Evolutionary conservation across 345 rosid species (phyloP).

Genomic region (Euclidium syriacum): DNA sequence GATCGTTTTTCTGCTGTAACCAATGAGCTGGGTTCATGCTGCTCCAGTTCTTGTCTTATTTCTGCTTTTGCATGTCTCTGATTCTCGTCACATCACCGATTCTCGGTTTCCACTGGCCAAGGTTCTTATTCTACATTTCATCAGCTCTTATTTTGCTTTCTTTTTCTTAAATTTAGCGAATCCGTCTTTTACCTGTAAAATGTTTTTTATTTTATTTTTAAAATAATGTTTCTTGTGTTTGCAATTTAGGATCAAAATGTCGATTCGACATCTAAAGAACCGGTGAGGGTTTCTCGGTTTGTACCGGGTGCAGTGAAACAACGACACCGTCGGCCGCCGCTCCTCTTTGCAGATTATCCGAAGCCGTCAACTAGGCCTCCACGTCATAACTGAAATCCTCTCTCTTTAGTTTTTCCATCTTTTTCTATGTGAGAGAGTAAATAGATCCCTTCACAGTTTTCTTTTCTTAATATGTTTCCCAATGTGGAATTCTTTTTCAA

Average conservation of each 20-base stretch:
- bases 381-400: constrained; percentile 26
- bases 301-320: neutral
- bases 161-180: neutral
- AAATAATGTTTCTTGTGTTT: too few relatives aligned
- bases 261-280: constrained; percentile 3
- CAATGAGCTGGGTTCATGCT: constrained; percentile 18
- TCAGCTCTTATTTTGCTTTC: neutral
- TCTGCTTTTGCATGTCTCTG: constrained; percentile 17
- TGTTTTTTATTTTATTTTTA: too few relatives aligned
- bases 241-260: constrained; percentile 21
- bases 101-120: constrained; percentile 2
- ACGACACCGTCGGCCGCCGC: constrained; percentile 1
- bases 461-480: constrained; percentile 7
- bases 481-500: neutral
- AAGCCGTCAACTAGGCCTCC: constrained; percentile 37
- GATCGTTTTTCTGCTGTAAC: neutral
- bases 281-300: constrained; percentile 11
- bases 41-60: constrained; percentile 23
- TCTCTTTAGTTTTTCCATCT: constrained; percentile 7
- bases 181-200: neutral
- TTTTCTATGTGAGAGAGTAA: constrained; percentile 13
- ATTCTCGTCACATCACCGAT: constrained; percentile 23
- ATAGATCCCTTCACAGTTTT: constrained; percentile 11
- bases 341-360: constrained; percentile 30
- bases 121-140: constrained; percentile 16